Percentiles rank a stretch among this genome's conserved stretches.
Evolutionary conservation across 257 asterid species (phyloP).

Genomic region (Solanum piurae): DNA sequence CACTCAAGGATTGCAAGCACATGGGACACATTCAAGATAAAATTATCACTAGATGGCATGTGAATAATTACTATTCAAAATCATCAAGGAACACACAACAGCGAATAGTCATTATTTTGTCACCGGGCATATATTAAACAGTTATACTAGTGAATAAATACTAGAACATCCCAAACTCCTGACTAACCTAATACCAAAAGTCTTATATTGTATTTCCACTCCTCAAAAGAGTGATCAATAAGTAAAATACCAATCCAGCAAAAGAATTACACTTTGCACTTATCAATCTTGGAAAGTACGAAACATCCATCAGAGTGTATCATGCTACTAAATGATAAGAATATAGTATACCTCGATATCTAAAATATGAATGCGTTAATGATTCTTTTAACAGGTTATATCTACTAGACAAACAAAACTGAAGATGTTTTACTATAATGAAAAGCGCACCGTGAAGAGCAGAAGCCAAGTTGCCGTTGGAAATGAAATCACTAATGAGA

Average conservation of each 20-base stretch:
- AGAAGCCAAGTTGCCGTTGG: constrained; percentile 77
- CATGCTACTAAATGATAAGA: background rate
- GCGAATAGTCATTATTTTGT: background rate
- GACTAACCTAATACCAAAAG: background rate
- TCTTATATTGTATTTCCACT: background rate
- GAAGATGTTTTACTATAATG: constrained; percentile 2
- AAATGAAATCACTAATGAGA: constrained; percentile 85
- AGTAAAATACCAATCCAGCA: background rate
- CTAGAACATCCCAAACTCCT: background rate
- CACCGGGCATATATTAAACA: background rate
- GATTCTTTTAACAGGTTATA: background rate
- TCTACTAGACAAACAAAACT: background rate
- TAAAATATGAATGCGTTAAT: background rate
- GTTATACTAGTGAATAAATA: background rate
- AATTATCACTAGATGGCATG: background rate
- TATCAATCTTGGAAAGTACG: background rate
- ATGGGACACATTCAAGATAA: background rate
- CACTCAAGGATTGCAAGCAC: background rate
- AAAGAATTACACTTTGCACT: background rate
- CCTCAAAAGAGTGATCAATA: background rate
- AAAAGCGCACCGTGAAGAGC: constrained; percentile 62
- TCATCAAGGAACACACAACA: background rate
- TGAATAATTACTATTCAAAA: background rate
- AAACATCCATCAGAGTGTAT: background rate
- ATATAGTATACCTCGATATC: background rate